Base-by-base conservation (phyloP, 768 basidiomycete species). In the Amyloporia xantha region DNA sequence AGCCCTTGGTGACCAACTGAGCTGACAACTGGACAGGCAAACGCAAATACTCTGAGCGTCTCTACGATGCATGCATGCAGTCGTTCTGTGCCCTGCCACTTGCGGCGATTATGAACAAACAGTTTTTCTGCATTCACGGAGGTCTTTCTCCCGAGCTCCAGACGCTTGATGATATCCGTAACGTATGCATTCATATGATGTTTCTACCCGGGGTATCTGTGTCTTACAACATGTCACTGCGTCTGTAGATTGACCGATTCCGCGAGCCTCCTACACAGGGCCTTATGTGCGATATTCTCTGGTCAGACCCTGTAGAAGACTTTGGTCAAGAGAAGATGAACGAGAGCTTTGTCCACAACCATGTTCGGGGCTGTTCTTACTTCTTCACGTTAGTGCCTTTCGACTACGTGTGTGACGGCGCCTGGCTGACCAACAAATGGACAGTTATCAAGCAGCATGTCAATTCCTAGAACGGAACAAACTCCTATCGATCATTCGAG, bases 101-200 rank as follows among this genome's bases (percentile, higher is more conserved):
- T 7, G 95, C 95, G 1, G 96, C 96, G 26, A 68, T 99, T 62
- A 98, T 98, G 95, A 99, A 99, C 74, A 97, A 97, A 64, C 96
- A 98, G 68, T 99, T 99, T 68, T 73, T 98, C 43, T 99, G 95
- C 67, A 96, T 98, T 52, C 96, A 99, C 53, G 96, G 96, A 25
- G 96, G 96, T 15, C 75, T 99, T 12, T 94, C 91, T 0, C 96
- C 96, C 0, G 96, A 99, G 64, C 70, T 99, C 33, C 84, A 91
- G 56, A 97, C 95, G 3, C 77, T 99, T 40, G 95, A 99, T 60
- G 96, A 99, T 65, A 81, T 99, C 38, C 85, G 93, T 47, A 73
- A 72, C 40, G 94, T 95, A 52, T 33, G 86, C 73, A 15, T 4
- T 12, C 39, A 48, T 23, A 17, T 17, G 21, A 17, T 9, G 7